phyloP scores from a whole-genome alignment of 352 stramenopile species.

The Phytophthora multivora region DNA sequence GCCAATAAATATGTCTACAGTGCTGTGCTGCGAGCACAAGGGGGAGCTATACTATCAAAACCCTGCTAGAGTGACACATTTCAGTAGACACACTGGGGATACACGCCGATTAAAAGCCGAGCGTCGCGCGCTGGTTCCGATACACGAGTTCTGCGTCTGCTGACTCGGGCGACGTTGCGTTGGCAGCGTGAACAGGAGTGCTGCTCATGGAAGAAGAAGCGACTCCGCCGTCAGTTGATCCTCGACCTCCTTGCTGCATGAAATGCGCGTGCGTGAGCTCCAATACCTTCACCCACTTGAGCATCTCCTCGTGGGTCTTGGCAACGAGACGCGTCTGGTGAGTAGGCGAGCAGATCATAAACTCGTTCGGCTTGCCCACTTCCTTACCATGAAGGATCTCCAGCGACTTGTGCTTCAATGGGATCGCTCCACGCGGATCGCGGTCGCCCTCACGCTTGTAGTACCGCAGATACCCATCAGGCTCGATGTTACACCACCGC shows the following conservation, averaged over 20 bases:
- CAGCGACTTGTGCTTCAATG: slow-evolving; percentile 64
- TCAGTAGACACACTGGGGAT: slow-evolving; percentile 5
- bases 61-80: slow-evolving; percentile 27
- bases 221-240: slow-evolving; percentile 34
- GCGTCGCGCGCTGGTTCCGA: slow-evolving; percentile 58
- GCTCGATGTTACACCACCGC: slow-evolving; percentile 75
- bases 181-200: slow-evolving; percentile 29
- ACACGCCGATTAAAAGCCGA: slow-evolving; percentile 55
- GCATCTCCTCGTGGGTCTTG: slow-evolving; percentile 76
- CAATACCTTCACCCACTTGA: slow-evolving; percentile 68
- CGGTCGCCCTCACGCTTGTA: slow-evolving; percentile 85
- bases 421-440: slow-evolving; percentile 68
- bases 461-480: slow-evolving; percentile 66
- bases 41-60: slow-evolving; percentile 26
- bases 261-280: slow-evolving; percentile 59
- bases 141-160: slow-evolving; percentile 41
- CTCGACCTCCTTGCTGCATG: slow-evolving; percentile 39
- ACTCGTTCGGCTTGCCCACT: slow-evolving; percentile 74
- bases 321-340: slow-evolving; percentile 78
- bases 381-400: slow-evolving; percentile 76
- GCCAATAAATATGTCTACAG: slow-evolving; percentile 46
- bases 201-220: slow-evolving; percentile 28
- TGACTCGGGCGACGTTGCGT: slow-evolving; percentile 27
- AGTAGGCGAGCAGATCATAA: slow-evolving; percentile 76
- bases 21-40: background rate